Evolutionary conservation across 2,329 filamentous ascomycete genomes (phyloP), one percentile per base, ranked within the genome.

Genomic region (Colletotrichum filicis): DNA sequence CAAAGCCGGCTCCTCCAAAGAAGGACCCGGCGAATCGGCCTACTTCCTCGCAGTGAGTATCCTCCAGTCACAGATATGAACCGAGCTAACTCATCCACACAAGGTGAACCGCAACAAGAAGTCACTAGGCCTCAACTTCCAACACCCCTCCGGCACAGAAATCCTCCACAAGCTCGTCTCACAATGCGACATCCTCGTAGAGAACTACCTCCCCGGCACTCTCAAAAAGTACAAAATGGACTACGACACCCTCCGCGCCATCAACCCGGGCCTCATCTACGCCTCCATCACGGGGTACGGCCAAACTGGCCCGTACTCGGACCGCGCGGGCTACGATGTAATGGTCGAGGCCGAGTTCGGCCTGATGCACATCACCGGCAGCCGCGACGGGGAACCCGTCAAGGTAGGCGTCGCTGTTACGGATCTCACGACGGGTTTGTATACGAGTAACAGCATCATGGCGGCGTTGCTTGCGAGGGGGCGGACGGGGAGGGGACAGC

Each of bases 321-420:
- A 92, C 75, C 90, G 97, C 16, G 95, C 97, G 4, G 97, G 97
- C 5, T 99, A 99, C 87, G 97, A 99, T 83, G 97, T 99, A 77
- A 99, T 99, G 96, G 96, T 99, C 12, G 97, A 99, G 85, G 97
- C 97, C 73, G 97, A 98, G 81, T 95, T 99, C 84, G 97, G 97
- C 1, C 85, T 99, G 69, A 99, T 99, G 97, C 97, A 99, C 84
- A 98, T 99, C 78, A 99, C 97, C 0, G 97, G 97, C 37, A 90
- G 90, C 74, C 89, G 95, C 68, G 93, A 97, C 78, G 95, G 96
- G 0, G 93, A 95, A 1, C 97, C 97, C 0, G 97, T 98, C 52
- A 99, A 99, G 84, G 97, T 99, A 2, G 97, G 97, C 22, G 97
- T 99, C 3, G 97, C 97, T 2, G 97, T 99, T 4, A 98, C 97